These are phyloP conservation scores for Rhizopogon rudus DNA, from an alignment of 768 basidiomycete species.

Conservation along the genomic window DNA sequence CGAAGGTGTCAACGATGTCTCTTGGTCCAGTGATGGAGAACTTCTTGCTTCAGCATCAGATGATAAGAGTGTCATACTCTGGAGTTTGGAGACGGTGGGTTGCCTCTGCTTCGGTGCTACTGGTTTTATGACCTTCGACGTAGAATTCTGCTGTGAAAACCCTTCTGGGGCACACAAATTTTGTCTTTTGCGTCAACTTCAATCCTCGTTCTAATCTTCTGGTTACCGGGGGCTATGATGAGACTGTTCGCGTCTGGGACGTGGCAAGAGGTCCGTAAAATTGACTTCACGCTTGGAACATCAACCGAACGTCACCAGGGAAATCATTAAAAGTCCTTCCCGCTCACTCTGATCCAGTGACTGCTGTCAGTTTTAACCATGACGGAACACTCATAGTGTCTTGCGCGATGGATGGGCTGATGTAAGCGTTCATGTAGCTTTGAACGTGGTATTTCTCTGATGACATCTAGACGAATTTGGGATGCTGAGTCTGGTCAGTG, in stretches of 20 bases:
- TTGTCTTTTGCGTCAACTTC: conserved; percentile 91
- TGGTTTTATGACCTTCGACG: background rate
- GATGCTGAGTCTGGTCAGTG: conserved; percentile 97
- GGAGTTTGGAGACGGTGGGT: conserved; percentile 66
- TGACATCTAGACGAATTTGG: conserved; percentile 79
- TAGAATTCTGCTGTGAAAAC: conserved; percentile 60
- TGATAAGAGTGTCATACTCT: conserved; percentile 84
- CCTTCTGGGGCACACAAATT: conserved; percentile 85
- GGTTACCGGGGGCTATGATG: conserved; percentile 93
- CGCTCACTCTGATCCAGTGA: conserved; percentile 97
- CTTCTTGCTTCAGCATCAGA: conserved; percentile 91
- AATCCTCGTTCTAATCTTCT: conserved; percentile 87
- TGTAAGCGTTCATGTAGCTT: conserved; percentile 48
- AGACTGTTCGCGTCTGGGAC: conserved; percentile 97
- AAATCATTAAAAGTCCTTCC: conserved; percentile 83
- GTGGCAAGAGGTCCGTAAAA: conserved; percentile 66
- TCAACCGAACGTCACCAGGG: conserved; percentile 39
- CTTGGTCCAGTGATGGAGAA: conserved; percentile 81
- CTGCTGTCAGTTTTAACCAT: conserved; percentile 88
- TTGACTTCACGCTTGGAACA: background rate
- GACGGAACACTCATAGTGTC: conserved; percentile 95
- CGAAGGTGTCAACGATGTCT: conserved; percentile 85
- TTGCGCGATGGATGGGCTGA: conserved; percentile 94
- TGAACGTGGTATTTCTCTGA: conserved; percentile 2
- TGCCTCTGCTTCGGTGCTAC: conserved; percentile 6